Evolutionary conservation across 78 protist species (phyloP).

Genomic region (Planoprotostelium fungivorum): DNA sequence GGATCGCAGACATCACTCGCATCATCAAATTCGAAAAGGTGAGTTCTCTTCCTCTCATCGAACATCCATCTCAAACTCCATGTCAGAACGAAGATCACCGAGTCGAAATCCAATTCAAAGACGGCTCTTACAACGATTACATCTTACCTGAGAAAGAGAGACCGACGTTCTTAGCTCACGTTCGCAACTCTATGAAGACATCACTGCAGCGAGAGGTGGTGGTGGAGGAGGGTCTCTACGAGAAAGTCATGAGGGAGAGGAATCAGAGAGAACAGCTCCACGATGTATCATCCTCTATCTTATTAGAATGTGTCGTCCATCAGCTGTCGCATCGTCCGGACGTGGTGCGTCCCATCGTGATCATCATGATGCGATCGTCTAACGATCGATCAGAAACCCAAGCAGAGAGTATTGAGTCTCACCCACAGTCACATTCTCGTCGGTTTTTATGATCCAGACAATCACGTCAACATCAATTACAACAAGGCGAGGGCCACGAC

Average conservation of each 20-base stretch:
- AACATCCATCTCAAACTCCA: neutral
- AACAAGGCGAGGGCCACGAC: slow-evolving; percentile 1
- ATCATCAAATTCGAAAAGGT: neutral
- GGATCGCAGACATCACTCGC: neutral
- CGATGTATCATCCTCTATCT: neutral
- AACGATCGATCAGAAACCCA: neutral
- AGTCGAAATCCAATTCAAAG: neutral
- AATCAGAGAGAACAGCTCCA: neutral
- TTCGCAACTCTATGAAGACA: neutral
- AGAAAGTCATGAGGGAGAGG: neutral
- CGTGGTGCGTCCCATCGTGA: neutral
- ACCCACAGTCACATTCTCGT: neutral
- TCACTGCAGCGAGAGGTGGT: neutral
- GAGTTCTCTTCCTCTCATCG: neutral
- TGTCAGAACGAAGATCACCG: neutral
- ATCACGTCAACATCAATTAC: neutral
- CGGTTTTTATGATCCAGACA: neutral
- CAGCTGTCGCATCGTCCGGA: neutral
- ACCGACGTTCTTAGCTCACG: neutral
- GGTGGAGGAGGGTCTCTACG: neutral
- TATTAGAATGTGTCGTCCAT: neutral
- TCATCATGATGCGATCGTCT: too few relatives aligned
- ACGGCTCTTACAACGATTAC: neutral
- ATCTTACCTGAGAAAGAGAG: neutral
- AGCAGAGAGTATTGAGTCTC: neutral